Evolutionary conservation across 225 moss, liverwort and hornwort species (phyloP), one percentile per base, ranked within the genome.

Genomic region (Marchantia paleacea): DNA sequence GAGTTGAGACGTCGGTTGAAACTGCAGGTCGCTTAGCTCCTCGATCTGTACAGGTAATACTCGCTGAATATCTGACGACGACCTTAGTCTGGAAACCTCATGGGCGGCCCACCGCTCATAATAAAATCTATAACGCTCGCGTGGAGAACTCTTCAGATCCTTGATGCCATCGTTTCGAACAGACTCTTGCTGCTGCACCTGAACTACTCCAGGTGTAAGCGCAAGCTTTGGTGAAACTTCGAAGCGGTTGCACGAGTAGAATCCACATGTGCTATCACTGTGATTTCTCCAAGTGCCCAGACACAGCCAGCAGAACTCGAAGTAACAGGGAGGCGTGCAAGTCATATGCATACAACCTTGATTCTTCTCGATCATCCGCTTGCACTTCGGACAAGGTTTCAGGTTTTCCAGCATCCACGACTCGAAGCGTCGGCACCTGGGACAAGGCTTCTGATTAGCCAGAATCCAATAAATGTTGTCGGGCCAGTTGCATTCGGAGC

Each of bases 281-380:
- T 96, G 96, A 65, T 92, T 91, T 64, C 90, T 92, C 96, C 96
- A 96, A 81, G 96, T 90, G 84, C 94, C 96, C 39, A 96, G 94
- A 85, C 96, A 96, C 68, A 94, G 89, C 96, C 96, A 94, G 81
- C 87, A 89, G 88, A 85, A 81, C 73, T 88, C 85, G 80, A 91
- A 94, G 78, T 94, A 93, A 88, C 96, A 96, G 75, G 96, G 96
- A 24, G 96, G 94, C 22, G 94, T 94, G 85, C 96, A 96, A 76
- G 94, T 96, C 74, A 96, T 96, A 80, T 96, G 96, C 96, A 94
- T 94, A 88, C 96, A 96, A 64, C 96, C 96, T 85, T 96, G 92
- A 61, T 96, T 93, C 81, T 94, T 96, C 84, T 96, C 94, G 30
- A 96, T 96, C 51, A 94, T 94, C 57, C 96, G 93, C 90, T 94